Evolutionary conservation across 257 asterid genomes (phyloP).

Genomic region (Paulownia fortunei): DNA sequence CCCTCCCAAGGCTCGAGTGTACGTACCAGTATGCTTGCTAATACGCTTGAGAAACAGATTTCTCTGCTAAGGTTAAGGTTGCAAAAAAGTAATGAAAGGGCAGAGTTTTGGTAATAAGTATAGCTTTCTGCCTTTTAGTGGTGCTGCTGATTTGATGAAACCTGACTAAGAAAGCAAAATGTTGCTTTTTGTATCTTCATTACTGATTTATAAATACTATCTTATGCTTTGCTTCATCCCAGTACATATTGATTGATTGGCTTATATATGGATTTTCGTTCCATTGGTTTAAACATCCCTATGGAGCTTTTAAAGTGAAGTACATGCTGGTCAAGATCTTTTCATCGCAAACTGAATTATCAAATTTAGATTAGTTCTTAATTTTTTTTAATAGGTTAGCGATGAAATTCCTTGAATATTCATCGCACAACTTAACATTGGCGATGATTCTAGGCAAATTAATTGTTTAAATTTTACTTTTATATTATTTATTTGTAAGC

Average conservation of each 20-base stretch:
- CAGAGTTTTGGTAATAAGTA: slow-evolving; percentile 45
- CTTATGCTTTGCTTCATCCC: not conserved
- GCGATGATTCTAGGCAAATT: too few species aligned
- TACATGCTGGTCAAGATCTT: too few species aligned
- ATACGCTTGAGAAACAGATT: not conserved
- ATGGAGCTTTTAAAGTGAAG: too few species aligned
- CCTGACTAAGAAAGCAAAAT: slow-evolving; percentile 25
- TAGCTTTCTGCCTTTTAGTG: slow-evolving; percentile 31
- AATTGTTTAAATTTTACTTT: too few species aligned
- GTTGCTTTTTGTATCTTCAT: slow-evolving; percentile 24
- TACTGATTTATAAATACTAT: not conserved
- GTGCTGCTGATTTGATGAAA: slow-evolving; percentile 38
- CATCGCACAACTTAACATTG: too few species aligned
- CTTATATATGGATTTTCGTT: too few species aligned
- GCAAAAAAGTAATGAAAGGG: slow-evolving; percentile 35
- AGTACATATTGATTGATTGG: slow-evolving; percentile 21
- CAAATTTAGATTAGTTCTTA: too few species aligned
- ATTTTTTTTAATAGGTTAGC: too few species aligned
- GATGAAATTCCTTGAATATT: too few species aligned
- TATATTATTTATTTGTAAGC: too few species aligned
- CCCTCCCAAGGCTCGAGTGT: slow-evolving; percentile 93
- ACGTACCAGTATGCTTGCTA: slow-evolving; percentile 49
- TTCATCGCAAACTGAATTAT: too few species aligned
- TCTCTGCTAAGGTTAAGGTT: slow-evolving; percentile 29
- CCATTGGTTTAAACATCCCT: too few species aligned